These are phyloP conservation scores for Pseudogymnoascus sp. DNA, from an alignment of 2,329 filamentous ascomycete genomes.

Conservation along the genomic window DNA sequence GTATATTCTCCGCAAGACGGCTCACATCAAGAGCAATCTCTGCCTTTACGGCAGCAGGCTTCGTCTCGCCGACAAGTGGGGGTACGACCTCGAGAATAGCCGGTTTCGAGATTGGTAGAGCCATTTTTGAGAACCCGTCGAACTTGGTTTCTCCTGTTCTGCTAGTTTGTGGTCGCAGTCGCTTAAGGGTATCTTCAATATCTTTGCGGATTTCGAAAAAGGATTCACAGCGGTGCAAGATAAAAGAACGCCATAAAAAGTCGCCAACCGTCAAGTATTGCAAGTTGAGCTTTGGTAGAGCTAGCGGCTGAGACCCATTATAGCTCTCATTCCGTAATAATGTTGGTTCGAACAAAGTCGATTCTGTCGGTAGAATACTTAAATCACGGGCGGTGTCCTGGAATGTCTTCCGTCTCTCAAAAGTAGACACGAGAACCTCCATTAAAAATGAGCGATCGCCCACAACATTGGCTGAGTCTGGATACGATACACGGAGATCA, in stretches of 20 bases:
- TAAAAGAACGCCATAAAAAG: constrained; percentile 91
- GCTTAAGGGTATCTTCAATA: constrained; percentile 73
- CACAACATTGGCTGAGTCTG: constrained; percentile 57
- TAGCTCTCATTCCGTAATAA: constrained; percentile 79
- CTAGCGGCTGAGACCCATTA: constrained; percentile 77
- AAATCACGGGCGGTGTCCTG: constrained; percentile 69
- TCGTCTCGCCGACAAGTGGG: constrained; percentile 72
- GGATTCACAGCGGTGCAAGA: constrained; percentile 81
- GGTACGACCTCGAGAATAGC: constrained; percentile 81
- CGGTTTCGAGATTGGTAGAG: constrained; percentile 75
- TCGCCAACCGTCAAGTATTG: constrained; percentile 94
- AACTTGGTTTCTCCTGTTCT: constrained; percentile 65
- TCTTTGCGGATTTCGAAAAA: constrained; percentile 93
- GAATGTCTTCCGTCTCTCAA: constrained; percentile 74
- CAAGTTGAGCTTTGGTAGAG: constrained; percentile 88
- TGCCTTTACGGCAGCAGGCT: constrained; percentile 76
- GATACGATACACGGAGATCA: constrained; percentile 76
- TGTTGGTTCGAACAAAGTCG: constrained; percentile 68
- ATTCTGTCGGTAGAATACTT: constrained; percentile 76
- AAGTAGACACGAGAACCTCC: constrained; percentile 66
- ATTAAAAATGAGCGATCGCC: constrained; percentile 57
- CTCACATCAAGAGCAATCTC: constrained; percentile 82
- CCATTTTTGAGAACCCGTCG: constrained; percentile 85
- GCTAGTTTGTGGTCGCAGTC: constrained; percentile 63
- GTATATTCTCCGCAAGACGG: constrained; percentile 66